These are phyloP conservation scores for Gardenia jasminoides DNA, from an alignment of 257 asterid genomes.

Conservation along the genomic window DNA sequence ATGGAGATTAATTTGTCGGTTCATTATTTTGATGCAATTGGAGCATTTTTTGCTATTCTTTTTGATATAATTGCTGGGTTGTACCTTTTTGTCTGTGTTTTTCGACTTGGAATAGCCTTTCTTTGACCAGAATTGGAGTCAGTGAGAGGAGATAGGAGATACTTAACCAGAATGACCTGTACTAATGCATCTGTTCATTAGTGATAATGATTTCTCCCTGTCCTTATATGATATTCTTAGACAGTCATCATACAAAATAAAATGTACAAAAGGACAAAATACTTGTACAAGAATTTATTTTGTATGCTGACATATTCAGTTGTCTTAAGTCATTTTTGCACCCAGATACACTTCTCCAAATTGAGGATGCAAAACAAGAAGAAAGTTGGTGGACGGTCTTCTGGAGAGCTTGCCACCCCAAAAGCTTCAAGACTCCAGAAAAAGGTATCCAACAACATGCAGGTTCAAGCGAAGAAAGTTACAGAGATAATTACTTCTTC, in stretches of 20 bases:
- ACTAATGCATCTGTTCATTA: not conserved
- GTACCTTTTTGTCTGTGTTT: not conserved
- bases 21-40: not conserved
- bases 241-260: not conserved
- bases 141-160: no score
- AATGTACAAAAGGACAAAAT: not conserved
- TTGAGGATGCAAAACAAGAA: slow-evolving; percentile 73
- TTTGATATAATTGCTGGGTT: not conserved
- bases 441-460: slow-evolving; percentile 57
- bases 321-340: slow-evolving; percentile 29
- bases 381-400: slow-evolving; percentile 47
- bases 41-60: not conserved
- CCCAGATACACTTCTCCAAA: slow-evolving; percentile 15
- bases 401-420: slow-evolving; percentile 61
- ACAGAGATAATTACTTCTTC: slow-evolving; percentile 86
- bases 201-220: not conserved
- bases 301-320: not conserved
- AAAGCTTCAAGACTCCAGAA: slow-evolving; percentile 62
- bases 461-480: slow-evolving; percentile 62
- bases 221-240: not conserved
- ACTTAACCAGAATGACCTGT: not conserved
- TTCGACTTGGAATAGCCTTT: not conserved
- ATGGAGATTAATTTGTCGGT: not conserved
- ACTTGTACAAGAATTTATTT: not conserved
- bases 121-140: not conserved